A percentile compares a stretch with the other conserved stretches of the same genome.
Conservation (phyloP, 2,329 filamentous ascomycete species). For the Ambrosiella beaveri region DNA sequence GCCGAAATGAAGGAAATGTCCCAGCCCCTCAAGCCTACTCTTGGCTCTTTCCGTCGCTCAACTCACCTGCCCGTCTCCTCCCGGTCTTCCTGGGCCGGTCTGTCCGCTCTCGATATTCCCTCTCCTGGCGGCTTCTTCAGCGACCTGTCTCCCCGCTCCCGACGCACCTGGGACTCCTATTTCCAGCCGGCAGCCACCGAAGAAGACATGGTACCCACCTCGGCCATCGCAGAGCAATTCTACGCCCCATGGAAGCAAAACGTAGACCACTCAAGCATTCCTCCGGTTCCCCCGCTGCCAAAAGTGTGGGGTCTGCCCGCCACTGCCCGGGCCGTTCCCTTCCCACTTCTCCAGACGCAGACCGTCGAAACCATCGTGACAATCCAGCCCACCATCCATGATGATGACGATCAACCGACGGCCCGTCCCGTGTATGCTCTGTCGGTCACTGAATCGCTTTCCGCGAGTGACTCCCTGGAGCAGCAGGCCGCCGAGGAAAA, state of each 20-base stretch:
- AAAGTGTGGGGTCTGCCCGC: conserved; percentile 9
- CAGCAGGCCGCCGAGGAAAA: conserved; percentile 18
- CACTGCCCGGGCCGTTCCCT: neutral
- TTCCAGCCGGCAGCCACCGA: conserved; percentile 25
- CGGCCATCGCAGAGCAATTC: conserved; percentile 80
- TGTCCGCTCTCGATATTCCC: conserved; percentile 73
- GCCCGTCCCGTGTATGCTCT: conserved; percentile 16
- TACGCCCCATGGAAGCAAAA: conserved; percentile 62
- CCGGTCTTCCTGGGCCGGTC: conserved; percentile 46
- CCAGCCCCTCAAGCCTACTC: conserved; percentile 13
- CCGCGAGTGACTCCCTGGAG: neutral
- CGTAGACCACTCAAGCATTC: neutral
- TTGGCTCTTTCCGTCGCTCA: conserved; percentile 30
- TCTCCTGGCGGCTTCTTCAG: conserved; percentile 88
- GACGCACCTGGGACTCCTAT: conserved; percentile 58
- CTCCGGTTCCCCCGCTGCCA: conserved; percentile 10
- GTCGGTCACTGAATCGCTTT: conserved; percentile 1
- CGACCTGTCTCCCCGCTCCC: conserved; percentile 55
- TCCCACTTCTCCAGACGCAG: neutral
- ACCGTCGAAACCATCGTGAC: conserved; percentile 14
- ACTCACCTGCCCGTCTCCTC: conserved; percentile 28
- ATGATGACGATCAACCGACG: conserved; percentile 15
- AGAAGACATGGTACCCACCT: conserved; percentile 50
- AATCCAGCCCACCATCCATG: conserved; percentile 14
- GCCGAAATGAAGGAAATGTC: conserved; percentile 8